Evolutionary conservation across 2,329 filamentous ascomycete species (phyloP).

Genomic region (Mollisiaceae sp.): DNA sequence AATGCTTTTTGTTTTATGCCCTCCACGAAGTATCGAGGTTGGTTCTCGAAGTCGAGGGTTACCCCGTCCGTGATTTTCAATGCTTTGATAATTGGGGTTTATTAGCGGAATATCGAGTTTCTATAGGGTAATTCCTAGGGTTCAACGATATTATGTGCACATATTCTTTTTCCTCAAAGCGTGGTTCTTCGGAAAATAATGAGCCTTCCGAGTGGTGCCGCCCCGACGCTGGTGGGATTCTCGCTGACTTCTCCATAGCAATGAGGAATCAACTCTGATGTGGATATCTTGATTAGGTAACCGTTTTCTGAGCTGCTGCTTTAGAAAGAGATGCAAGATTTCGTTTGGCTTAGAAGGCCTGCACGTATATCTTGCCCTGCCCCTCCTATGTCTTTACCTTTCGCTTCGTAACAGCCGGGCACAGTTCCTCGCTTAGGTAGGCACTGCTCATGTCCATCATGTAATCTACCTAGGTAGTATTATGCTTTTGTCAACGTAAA

Average conservation of each 20-base stretch:
- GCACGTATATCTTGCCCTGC: too few species aligned
- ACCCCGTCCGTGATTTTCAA: background rate
- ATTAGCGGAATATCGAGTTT: background rate
- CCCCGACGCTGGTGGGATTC: background rate
- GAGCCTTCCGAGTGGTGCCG: background rate
- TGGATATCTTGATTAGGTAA: too few species aligned
- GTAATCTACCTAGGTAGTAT: too few species aligned
- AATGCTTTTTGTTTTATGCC: background rate
- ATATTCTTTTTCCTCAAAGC: background rate
- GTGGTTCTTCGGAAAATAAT: background rate
- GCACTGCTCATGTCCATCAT: too few species aligned
- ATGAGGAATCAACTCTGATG: background rate
- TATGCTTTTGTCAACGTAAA: too few species aligned
- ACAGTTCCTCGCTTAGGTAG: too few species aligned
- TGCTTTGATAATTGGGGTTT: background rate
- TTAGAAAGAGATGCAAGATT: too few species aligned
- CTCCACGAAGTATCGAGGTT: background rate
- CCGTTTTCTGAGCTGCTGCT: too few species aligned
- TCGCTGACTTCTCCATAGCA: background rate
- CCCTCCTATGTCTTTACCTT: too few species aligned
- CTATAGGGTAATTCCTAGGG: background rate
- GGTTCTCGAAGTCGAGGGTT: background rate
- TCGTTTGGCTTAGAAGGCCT: too few species aligned
- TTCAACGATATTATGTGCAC: background rate
- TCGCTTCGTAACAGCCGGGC: too few species aligned